Evolutionary conservation across 441 rosid species (phyloP), one percentile per base, ranked within the genome.

Genomic region (California macrophylla): DNA sequence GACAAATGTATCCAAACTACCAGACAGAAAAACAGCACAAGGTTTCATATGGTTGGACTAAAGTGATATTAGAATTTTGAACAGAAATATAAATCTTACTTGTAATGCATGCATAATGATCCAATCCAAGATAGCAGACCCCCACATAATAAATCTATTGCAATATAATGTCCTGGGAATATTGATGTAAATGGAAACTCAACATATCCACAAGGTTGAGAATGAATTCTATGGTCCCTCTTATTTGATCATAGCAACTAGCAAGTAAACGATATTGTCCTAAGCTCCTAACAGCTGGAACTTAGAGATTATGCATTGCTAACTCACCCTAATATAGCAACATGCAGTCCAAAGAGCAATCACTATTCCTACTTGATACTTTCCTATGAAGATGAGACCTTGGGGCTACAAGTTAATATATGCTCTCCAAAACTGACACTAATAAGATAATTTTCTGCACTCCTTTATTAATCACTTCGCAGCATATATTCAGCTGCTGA

Each of bases 341-440:
- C 21, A 50, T 50, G 23, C 56, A 50, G 21, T 50, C 7, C 7
- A n/a, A 7, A 16, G 21, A 50, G 16, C 23, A 50, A 50, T 23
- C 20, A 16, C 6, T 16, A n/a, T n/a, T 50, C 56, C 56, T 3
- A 50, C 23, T 50, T 6, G 16, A 50, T n/a, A 50, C 23, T 18
- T n/a, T 50, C 56, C 10, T 50, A 50, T 50, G 56, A 50, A n/a
- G 56, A n/a, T n/a, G 56, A 50, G 23, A 50, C 56, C 56, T n/a
- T n/a, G 23, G 23, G 0, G 21, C 56, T 50, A 15, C 21, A 50
- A 50, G 8, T 34, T 34, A 6, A 34, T 10, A 34, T 34, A 34
- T 34, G 40, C 40, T 34, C 40, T 34, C 40, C 40, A 34, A 5
- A 34, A 5, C 3, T 34, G 40, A 5, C n/a, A n/a, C n/a, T n/a